Base-by-base conservation (phyloP, 805 yeast genomes). In the Dipodascus geniculatus region DNA sequence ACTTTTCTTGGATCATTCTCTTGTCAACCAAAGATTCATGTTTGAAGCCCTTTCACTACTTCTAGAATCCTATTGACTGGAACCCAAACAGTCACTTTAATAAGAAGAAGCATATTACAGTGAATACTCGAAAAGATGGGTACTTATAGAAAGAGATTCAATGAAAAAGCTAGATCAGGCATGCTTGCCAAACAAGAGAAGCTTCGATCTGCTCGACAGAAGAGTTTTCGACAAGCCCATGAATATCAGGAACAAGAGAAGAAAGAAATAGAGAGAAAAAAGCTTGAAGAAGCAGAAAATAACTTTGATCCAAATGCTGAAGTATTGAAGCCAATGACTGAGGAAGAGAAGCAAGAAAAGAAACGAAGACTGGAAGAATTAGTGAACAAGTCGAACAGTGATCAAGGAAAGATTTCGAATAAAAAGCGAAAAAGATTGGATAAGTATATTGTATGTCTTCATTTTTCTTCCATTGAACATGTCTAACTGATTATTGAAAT, bases 161-260 rank as follows among this genome's bases (percentile, higher is more conserved):
- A 87, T 65, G 95, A 84, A 66, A 85, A 85, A 71, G 96, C 93
- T 54, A 80, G 95, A 33, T 65, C 87, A 1, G 95, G 96, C 19
- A 84, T 85, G 76, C 82, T 87, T 62, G 82, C 88, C 24, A 87
- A 83, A 73, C 86, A 83, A 65, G 80, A 83, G 28, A 82, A 82
- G 50, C 71, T 87, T 61, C 82, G 80, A 58, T 69, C 70, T 51
- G 85, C 80, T 22, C 73, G 95, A 52, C 85, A 85, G 61, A 84
- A 83, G 63, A 87, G 84, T 60, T 82, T 83, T 64, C 63, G 70
- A 24, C 70, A 84, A 42, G 77, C 76, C 48, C 60, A 70, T 9
- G 78, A 74, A 3, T 76, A 75, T 47, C 73, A 68, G 2, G 62
- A 63, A 1, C 69, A 64, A 16, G 69, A 64, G 2, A 65, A 56